These are phyloP conservation scores for Nicotiana sylvestris DNA, from an alignment of 257 asterid genomes.

Conservation along the genomic window DNA sequence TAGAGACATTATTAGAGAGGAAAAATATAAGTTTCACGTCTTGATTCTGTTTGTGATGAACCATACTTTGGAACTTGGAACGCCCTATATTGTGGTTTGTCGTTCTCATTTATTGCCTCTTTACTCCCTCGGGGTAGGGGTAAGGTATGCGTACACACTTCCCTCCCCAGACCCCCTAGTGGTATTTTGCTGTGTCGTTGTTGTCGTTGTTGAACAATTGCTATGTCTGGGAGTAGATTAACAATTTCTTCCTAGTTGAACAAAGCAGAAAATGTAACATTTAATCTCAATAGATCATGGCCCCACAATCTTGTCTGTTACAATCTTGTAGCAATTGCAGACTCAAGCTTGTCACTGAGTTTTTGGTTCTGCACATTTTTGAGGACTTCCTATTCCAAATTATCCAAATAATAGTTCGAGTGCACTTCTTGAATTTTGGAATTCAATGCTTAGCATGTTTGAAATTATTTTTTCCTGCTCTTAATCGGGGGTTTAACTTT, in stretches of 20 bases:
- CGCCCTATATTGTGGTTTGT: background rate
- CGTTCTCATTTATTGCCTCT: background rate
- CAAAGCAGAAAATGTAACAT: background rate
- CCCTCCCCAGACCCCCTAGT: too few relatives aligned
- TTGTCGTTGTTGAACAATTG: too few relatives aligned
- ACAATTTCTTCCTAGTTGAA: background rate
- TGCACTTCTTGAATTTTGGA: background rate
- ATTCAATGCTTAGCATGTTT: background rate
- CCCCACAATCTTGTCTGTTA: background rate
- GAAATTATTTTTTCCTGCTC: background rate
- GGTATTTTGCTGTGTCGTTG: too few relatives aligned
- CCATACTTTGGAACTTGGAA: background rate
- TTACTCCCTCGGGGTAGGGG: too few relatives aligned
- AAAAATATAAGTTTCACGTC: background rate
- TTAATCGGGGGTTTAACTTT: background rate
- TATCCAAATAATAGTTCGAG: background rate
- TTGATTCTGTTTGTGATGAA: constrained; percentile 9
- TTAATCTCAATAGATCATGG: background rate
- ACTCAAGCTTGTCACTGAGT: background rate
- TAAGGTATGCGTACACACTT: too few relatives aligned
- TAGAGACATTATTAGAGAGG: background rate
- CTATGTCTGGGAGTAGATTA: background rate
- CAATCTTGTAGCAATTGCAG: background rate
- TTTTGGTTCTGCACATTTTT: background rate
- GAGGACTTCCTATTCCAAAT: background rate